Evolutionary conservation across 2,329 filamentous ascomycete genomes (phyloP), one percentile per base, ranked within the genome.

Genomic region (Neopestalotiopsis sp.): DNA sequence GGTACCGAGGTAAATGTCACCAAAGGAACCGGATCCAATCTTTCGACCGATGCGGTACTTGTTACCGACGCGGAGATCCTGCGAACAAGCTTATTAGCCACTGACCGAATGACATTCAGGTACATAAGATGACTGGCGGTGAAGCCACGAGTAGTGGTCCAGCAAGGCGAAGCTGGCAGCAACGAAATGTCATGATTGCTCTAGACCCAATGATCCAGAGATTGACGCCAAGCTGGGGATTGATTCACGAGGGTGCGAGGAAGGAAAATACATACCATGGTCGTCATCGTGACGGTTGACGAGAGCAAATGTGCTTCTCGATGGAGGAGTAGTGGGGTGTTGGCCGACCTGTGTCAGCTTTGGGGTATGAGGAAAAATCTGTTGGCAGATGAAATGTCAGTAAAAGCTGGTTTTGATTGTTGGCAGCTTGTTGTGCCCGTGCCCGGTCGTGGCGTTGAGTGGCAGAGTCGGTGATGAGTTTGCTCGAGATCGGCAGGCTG

Each of bases 31-130:
- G 76, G 94, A 97, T 76, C 96, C 96, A 79, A 99, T 99, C 89
- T 99, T 99, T 78, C 96, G 94, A 82, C 96, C 96, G 83, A 99
- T 98, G 78, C 96, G 94, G 90, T 99, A 99, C 81, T 99, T 98
- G 84, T 98, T 98, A 84, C 96, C 96, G 84, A 99, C 96, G 80
- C 96, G 94, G 78, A 99, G 91, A 90, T 99, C 96, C 95, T 98
- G 78, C 42, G 70, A 62, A 65, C 40, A 13, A 63, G 98, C 78
- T 45, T 69, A 62, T 68, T 53, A 45, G 57, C 56, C 67, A 56
- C 61, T 67, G 34, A n/a, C 28, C 34, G 38, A n/a, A 57, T 24
- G 10, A 59, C 28, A 62, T 66, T 17, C 30, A 32, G 5, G 30
- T 17, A 10, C 24, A 13, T 5, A 10, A 17, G 57, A 17, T 30